phyloP scores from a whole-genome alignment of 179 eudicot species.

The Drosera spatulata region DNA sequence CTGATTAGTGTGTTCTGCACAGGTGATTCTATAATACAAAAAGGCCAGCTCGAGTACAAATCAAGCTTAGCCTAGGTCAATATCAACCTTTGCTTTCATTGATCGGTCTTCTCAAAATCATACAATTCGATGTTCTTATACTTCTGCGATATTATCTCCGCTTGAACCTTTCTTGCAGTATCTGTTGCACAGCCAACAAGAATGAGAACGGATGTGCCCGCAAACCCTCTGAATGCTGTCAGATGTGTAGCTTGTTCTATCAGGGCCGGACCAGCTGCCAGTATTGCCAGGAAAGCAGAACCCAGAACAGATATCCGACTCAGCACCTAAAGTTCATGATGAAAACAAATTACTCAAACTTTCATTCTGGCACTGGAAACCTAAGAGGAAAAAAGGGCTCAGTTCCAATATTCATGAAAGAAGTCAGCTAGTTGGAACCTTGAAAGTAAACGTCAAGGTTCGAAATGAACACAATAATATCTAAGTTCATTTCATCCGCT shows the following conservation, averaged over 20 bases:
- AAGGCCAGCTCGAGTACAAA: neutral
- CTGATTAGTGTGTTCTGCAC: neutral
- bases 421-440: too few relatives aligned
- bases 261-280: conserved; percentile 94
- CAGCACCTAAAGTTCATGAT: conserved; percentile 44
- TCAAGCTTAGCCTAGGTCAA: neutral
- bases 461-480: too few relatives aligned
- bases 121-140: conserved; percentile 91
- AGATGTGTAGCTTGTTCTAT: conserved; percentile 89
- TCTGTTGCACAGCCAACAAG: conserved; percentile 99
- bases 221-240: conserved; percentile 91
- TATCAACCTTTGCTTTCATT: neutral
- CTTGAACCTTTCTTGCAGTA: conserved; percentile 94
- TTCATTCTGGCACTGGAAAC: neutral
- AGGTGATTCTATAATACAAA: too few relatives aligned
- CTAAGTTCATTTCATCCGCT: too few relatives aligned
- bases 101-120: conserved; percentile 41
- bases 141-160: conserved; percentile 91
- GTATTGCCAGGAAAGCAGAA: conserved; percentile 76
- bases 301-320: conserved; percentile 96
- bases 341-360: neutral
- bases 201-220: conserved; percentile 95
- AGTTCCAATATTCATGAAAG: too few relatives aligned
- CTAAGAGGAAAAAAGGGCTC: too few relatives aligned
- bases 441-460: too few relatives aligned